These are phyloP conservation scores for Aspergillus bombycis DNA, from an alignment of 2,329 filamentous ascomycete species.

Conservation along the genomic window DNA sequence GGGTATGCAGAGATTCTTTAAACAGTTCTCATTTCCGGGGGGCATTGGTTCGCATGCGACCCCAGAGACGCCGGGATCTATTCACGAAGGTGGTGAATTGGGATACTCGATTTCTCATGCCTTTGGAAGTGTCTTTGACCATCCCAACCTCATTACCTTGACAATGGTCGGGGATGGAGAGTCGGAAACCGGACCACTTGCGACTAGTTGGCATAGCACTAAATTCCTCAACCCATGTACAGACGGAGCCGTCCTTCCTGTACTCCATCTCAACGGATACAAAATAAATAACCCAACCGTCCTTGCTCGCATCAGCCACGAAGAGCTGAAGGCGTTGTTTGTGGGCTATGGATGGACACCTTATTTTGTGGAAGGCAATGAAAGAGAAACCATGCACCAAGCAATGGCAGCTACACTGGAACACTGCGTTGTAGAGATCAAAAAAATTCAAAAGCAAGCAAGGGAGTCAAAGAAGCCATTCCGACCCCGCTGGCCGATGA, in stretches of 20 bases:
- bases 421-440: constrained; percentile 71
- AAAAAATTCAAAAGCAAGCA: constrained; percentile 69
- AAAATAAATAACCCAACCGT: constrained; percentile 83
- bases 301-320: constrained; percentile 72
- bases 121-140: constrained; percentile 75
- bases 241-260: constrained; percentile 75
- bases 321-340: constrained; percentile 71
- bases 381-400: constrained; percentile 75
- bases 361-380: constrained; percentile 78
- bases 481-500: constrained; percentile 77
- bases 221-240: constrained; percentile 81
- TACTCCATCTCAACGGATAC: constrained; percentile 80
- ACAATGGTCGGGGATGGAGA: constrained; percentile 82
- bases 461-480: constrained; percentile 70
- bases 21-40: constrained; percentile 80
- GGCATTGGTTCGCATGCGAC: constrained; percentile 78
- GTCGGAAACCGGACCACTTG: constrained; percentile 77
- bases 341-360: constrained; percentile 76
- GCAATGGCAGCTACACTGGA: constrained; percentile 79
- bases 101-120: constrained; percentile 81
- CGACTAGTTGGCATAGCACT: constrained; percentile 79
- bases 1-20: constrained; percentile 77
- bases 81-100: constrained; percentile 79
- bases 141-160: constrained; percentile 73
- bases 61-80: constrained; percentile 74